A percentile compares a stretch with the other conserved stretches of the same genome.
Conservation (phyloP, 1,284 basidiomycete genomes). For the Xerocomus nothofagi region DNA sequence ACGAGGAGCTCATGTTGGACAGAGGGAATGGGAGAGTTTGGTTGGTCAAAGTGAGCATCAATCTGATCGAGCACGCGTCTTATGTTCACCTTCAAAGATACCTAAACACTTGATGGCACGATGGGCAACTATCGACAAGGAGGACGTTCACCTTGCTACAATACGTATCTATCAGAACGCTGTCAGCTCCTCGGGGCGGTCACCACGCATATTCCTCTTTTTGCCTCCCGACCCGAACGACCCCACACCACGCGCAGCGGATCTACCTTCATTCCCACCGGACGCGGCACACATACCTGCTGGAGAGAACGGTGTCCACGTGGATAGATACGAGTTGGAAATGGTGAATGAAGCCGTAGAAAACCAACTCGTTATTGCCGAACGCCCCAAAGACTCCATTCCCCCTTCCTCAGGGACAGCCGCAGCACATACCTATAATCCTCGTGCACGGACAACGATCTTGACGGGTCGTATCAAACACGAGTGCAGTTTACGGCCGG, state of each 20-base stretch:
- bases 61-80: neutral
- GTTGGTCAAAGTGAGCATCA: constrained; percentile 69
- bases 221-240: constrained; percentile 58
- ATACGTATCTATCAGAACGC: constrained; percentile 67
- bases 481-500: constrained; percentile 62
- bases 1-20: constrained; percentile 72
- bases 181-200: constrained; percentile 42
- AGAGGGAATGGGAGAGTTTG: constrained; percentile 71
- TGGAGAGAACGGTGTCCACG: constrained; percentile 41
- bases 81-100: constrained; percentile 43
- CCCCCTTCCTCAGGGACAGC: constrained; percentile 43
- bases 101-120: constrained; percentile 70
- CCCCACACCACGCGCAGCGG: constrained; percentile 36
- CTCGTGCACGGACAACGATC: constrained; percentile 69
- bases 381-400: constrained; percentile 65
- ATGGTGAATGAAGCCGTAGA: constrained; percentile 75
- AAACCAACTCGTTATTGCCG: constrained; percentile 76
- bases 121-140: constrained; percentile 58
- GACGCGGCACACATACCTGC: constrained; percentile 41
- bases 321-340: constrained; percentile 72
- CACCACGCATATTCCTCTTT: constrained; percentile 65
- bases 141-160: constrained; percentile 66
- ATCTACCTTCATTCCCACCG: constrained; percentile 36
- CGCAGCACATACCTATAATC: constrained; percentile 34
- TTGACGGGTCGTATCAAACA: constrained; percentile 74